These are phyloP conservation scores for Vanrija sp. DNA, from an alignment of 1,284 basidiomycete species.

Conservation along the genomic window DNA sequence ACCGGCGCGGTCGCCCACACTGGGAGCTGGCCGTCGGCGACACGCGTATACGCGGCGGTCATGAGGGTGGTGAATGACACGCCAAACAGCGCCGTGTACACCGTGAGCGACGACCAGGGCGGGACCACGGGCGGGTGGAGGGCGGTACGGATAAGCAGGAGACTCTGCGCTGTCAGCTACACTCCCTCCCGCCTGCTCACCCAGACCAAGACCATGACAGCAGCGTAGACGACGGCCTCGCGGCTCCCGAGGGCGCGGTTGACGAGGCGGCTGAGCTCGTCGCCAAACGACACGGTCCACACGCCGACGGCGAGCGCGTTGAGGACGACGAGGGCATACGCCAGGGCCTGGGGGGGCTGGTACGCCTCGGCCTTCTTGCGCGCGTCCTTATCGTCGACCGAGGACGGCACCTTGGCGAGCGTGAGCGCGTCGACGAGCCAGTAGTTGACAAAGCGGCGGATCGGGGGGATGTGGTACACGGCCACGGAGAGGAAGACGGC, in stretches of 20 bases:
- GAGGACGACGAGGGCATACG: conserved; percentile 22
- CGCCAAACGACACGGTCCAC: conserved; percentile 36
- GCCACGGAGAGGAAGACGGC: neutral
- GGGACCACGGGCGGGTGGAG: conserved; percentile 37
- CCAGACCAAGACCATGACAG: conserved; percentile 41
- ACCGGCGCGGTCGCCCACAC: conserved; percentile 26
- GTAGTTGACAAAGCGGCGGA: neutral
- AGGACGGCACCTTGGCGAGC: conserved; percentile 3
- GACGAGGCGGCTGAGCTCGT: conserved; percentile 14
- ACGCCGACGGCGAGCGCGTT: conserved; percentile 23
- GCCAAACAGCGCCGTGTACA: conserved; percentile 28
- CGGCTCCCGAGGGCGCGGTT: conserved; percentile 6
- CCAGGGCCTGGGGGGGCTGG: conserved; percentile 1
- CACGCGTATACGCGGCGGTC: conserved; percentile 24
- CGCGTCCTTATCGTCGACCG: conserved; percentile 2
- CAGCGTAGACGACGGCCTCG: conserved; percentile 11
- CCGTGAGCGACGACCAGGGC: conserved; percentile 31
- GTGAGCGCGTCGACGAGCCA: conserved; percentile 12
- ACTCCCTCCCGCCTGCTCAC: conserved; percentile 20
- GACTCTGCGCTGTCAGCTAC: conserved; percentile 3
- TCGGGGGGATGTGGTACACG: neutral
- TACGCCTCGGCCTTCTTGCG: conserved; percentile 1
- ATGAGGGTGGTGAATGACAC: conserved; percentile 26
- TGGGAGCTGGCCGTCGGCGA: conserved; percentile 23
- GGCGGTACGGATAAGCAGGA: conserved; percentile 19